Evolutionary conservation across 345 rosid species (phyloP).

Genomic region (Citrus trifoliata): DNA sequence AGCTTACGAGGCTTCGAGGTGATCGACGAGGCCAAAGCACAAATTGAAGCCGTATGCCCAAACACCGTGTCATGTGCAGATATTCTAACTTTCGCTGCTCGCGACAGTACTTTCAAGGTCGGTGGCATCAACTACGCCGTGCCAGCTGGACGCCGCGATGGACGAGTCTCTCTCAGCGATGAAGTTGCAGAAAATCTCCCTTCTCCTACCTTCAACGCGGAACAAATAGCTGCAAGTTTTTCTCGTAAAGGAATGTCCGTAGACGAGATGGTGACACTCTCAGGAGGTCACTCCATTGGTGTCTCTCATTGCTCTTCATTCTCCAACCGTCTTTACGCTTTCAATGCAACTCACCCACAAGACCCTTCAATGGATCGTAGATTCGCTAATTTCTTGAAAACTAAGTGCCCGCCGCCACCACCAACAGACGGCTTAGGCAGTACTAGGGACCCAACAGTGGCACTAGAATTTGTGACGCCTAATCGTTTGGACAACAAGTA

Average conservation of each 20-base stretch:
- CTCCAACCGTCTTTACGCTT: slow-evolving; percentile 30
- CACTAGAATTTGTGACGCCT: slow-evolving; percentile 25
- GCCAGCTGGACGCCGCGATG: slow-evolving; percentile 42
- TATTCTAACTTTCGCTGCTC: slow-evolving; percentile 51
- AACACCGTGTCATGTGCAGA: slow-evolving; percentile 48
- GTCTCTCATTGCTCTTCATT: slow-evolving; percentile 40
- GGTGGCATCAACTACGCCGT: slow-evolving; percentile 38
- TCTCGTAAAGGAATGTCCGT: slow-evolving; percentile 31
- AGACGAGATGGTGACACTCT: slow-evolving; percentile 51
- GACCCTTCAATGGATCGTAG: slow-evolving; percentile 34
- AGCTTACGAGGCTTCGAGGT: slow-evolving; percentile 50
- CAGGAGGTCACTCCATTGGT: slow-evolving; percentile 50
- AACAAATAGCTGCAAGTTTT: slow-evolving; percentile 26
- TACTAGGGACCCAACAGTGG: slow-evolving; percentile 5
- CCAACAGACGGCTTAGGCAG: background rate
- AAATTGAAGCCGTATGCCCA: slow-evolving; percentile 40
- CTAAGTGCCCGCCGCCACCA: slow-evolving; percentile 28
- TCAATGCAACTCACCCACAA: slow-evolving; percentile 30
- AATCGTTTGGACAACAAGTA: slow-evolving; percentile 36
- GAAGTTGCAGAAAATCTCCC: slow-evolving; percentile 34
- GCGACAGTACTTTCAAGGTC: slow-evolving; percentile 33
- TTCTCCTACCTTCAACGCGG: slow-evolving; percentile 16
- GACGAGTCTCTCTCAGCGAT: slow-evolving; percentile 23
- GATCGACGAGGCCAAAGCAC: slow-evolving; percentile 40
- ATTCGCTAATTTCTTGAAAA: slow-evolving; percentile 33